These are phyloP conservation scores for Leccinum aurantiacum DNA, from an alignment of 768 basidiomycete species.

Conservation along the genomic window DNA sequence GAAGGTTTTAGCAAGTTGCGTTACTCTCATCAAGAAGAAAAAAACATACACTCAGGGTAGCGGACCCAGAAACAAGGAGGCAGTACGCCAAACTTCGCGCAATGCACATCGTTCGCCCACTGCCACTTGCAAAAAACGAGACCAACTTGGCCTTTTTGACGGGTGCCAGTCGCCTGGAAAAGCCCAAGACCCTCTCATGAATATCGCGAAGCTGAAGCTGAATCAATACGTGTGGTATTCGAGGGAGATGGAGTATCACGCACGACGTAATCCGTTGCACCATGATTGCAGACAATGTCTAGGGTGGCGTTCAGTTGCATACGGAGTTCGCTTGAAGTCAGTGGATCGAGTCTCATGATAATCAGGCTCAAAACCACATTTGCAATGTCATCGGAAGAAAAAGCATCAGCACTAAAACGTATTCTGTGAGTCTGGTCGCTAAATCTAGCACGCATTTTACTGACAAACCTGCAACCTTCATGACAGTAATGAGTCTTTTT, in stretches of 20 bases:
- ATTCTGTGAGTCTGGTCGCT: conserved; percentile 1
- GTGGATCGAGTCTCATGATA: conserved; percentile 56
- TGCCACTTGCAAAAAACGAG: conserved; percentile 51
- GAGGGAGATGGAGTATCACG: conserved; percentile 4
- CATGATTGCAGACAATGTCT: conserved; percentile 43
- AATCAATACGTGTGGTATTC: background rate
- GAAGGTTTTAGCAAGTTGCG: background rate
- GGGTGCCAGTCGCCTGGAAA: conserved; percentile 41
- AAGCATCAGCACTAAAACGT: conserved; percentile 32
- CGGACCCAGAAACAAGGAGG: conserved; percentile 9
- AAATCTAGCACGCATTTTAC: conserved; percentile 18
- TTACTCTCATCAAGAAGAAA: background rate
- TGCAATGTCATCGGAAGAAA: conserved; percentile 43
- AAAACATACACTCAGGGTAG: conserved; percentile 15
- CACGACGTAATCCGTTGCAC: conserved; percentile 35
- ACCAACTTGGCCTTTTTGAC: conserved; percentile 52
- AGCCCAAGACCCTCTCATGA: conserved; percentile 44
- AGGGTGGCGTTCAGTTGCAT: conserved; percentile 48
- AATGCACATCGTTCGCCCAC: conserved; percentile 51
- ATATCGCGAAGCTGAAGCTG: conserved; percentile 46
- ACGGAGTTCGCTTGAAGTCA: conserved; percentile 43
- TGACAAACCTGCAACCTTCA: conserved; percentile 49
- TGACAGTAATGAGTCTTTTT: conserved; percentile 42
- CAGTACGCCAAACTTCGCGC: conserved; percentile 57
- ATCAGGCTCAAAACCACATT: conserved; percentile 51